Conservation (phyloP, 129 eudicot species). For the Mikania micrantha region DNA sequence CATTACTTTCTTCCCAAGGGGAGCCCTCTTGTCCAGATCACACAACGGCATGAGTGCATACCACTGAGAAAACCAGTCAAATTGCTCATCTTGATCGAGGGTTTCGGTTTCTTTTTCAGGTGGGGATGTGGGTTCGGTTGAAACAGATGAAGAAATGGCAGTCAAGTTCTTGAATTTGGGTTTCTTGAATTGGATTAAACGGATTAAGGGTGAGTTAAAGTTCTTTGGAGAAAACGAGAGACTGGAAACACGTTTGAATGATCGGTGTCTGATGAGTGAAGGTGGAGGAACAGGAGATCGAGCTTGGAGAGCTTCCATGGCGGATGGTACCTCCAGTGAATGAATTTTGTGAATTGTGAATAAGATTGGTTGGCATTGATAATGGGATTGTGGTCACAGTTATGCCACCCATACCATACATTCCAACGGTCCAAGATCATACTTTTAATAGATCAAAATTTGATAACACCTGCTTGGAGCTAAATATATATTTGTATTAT, state of each 20-base stretch:
- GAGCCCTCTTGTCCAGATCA: slow-evolving; percentile 77
- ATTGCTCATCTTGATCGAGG: slow-evolving; percentile 33
- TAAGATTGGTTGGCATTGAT: too few relatives aligned
- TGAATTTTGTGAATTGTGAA: too few relatives aligned
- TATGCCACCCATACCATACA: too few relatives aligned
- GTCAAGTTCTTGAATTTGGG: slow-evolving; percentile 32
- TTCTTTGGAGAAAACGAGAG: neutral
- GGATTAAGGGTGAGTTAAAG: slow-evolving; percentile 19
- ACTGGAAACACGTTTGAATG: slow-evolving; percentile 20
- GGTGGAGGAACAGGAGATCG: slow-evolving; percentile 25
- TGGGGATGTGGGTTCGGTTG: slow-evolving; percentile 15
- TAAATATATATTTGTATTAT: too few relatives aligned
- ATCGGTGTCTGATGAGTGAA: slow-evolving; percentile 12
- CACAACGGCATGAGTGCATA: slow-evolving; percentile 62
- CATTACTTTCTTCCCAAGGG: slow-evolving; percentile 61
- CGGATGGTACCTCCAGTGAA: too few relatives aligned
- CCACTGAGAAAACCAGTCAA: slow-evolving; percentile 79
- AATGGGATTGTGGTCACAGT: too few relatives aligned
- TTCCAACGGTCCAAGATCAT: too few relatives aligned
- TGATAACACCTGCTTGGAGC: too few relatives aligned
- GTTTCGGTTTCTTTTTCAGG: slow-evolving; percentile 28
- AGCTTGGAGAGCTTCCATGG: slow-evolving; percentile 64
- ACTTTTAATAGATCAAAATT: too few relatives aligned
- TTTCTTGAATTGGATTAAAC: neutral
- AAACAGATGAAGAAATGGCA: slow-evolving; percentile 29